Evolutionary conservation across 202 grass and related monocot species (phyloP).

Genomic region (Zoysia matrella): DNA sequence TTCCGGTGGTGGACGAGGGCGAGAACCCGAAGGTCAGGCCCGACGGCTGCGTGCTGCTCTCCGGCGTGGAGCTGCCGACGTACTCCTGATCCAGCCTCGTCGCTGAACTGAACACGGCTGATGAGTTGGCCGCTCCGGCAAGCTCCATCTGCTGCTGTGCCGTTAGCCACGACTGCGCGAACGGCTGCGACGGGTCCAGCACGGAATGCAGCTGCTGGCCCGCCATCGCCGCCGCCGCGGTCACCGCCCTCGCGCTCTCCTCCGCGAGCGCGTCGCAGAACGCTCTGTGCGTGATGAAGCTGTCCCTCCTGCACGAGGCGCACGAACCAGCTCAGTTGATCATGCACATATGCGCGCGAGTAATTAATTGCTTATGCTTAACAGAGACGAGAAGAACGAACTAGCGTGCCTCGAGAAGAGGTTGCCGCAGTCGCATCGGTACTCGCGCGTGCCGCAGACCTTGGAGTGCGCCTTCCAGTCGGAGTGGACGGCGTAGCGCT

Average conservation of each 20-base stretch:
- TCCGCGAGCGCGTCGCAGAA: constrained; percentile 99
- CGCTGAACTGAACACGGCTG: constrained; percentile 18
- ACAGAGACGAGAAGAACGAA: too few relatives aligned
- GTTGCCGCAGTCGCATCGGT: too few relatives aligned
- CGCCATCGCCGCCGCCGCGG: constrained; percentile 30
- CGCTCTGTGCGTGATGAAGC: constrained; percentile 98
- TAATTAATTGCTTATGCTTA: background rate
- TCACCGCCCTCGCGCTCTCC: constrained; percentile 88
- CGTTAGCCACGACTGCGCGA: constrained; percentile 62
- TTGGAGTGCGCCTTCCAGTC: too few relatives aligned
- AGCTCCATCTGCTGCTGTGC: constrained; percentile 50
- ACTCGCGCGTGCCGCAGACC: too few relatives aligned
- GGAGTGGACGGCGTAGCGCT: too few relatives aligned
- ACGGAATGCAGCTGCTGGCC: constrained; percentile 24
- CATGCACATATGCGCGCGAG: background rate
- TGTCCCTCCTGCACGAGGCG: constrained; percentile 66
- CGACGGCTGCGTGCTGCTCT: constrained; percentile 37
- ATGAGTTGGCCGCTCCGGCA: background rate
- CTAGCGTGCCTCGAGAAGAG: too few relatives aligned
- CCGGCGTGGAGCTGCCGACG: constrained; percentile 49
- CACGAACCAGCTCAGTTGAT: background rate
- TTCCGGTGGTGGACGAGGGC: constrained; percentile 17
- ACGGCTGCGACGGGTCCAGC: constrained; percentile 47
- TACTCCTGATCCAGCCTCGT: constrained; percentile 45
- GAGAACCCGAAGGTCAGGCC: constrained; percentile 43